phyloP scores from a whole-genome alignment of 2,329 filamentous ascomycete species.

The Fusarium haematococcum region DNA sequence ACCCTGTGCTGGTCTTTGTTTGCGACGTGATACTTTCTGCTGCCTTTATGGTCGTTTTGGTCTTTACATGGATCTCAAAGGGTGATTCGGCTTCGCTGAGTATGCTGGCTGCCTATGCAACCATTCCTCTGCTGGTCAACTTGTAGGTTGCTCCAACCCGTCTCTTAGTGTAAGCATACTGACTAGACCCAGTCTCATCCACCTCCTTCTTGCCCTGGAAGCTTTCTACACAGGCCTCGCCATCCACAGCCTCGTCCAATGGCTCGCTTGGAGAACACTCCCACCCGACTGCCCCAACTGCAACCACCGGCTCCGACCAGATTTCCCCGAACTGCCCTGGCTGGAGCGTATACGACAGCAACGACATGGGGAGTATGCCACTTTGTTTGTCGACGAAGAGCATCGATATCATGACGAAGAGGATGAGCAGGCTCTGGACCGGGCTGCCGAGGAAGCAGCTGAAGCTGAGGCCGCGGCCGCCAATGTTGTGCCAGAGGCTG shows the following conservation, averaged over 20 bases:
- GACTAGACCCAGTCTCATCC: slow-evolving; percentile 48
- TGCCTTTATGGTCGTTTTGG: slow-evolving; percentile 53
- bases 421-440: slow-evolving; percentile 22
- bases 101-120: slow-evolving; percentile 58
- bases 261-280: slow-evolving; percentile 53
- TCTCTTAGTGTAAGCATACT: background rate
- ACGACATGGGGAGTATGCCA: slow-evolving; percentile 29
- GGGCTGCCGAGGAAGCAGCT: slow-evolving; percentile 7
- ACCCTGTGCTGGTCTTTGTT: slow-evolving; percentile 53
- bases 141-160: slow-evolving; percentile 48
- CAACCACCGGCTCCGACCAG: slow-evolving; percentile 51
- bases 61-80: slow-evolving; percentile 54
- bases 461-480: slow-evolving; percentile 3
- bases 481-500: slow-evolving; percentile 31
- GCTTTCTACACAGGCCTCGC: slow-evolving; percentile 56
- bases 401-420: slow-evolving; percentile 44
- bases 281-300: slow-evolving; percentile 57
- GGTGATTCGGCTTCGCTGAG: slow-evolving; percentile 46
- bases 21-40: slow-evolving; percentile 52
- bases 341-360: slow-evolving; percentile 36
- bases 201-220: slow-evolving; percentile 52
- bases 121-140: slow-evolving; percentile 55
- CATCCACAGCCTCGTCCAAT: slow-evolving; percentile 53
- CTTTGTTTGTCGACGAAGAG: slow-evolving; percentile 42
- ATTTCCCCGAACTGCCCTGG: slow-evolving; percentile 54